These are phyloP conservation scores for Wallacemonas sp. DNA, from an alignment of 208 protist species.

Conservation along the genomic window DNA sequence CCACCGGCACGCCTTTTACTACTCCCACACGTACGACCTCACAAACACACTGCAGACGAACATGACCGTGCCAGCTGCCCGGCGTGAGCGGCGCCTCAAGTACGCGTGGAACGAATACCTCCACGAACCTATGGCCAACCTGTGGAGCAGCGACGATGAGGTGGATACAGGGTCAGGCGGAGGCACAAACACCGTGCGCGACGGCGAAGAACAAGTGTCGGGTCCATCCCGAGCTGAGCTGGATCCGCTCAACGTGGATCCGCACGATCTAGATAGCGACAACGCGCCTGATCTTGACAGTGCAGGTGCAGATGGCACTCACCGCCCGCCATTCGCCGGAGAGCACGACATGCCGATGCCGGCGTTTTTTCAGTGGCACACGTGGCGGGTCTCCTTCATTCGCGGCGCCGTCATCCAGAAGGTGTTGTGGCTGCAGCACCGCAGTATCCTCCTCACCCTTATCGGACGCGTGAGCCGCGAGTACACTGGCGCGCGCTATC, in stretches of 20 bases:
- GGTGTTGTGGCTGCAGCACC: constrained; percentile 21
- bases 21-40: constrained; percentile 95
- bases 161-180: too few species aligned
- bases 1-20: constrained; percentile 90
- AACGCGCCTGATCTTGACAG: too few species aligned
- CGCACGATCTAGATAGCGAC: too few species aligned
- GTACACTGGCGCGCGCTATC: constrained; percentile 93
- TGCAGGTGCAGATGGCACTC: not conserved
- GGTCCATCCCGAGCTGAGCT: not conserved
- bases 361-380: constrained; percentile 14
- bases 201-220: too few species aligned
- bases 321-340: not conserved
- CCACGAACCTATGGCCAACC: constrained; percentile 48
- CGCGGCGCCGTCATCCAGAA: constrained; percentile 39
- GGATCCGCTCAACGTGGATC: not conserved
- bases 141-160: not conserved
- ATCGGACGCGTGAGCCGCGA: constrained; percentile 92
- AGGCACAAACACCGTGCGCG: too few species aligned
- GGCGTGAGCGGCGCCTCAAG: constrained; percentile 32
- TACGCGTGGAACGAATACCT: constrained; percentile 91
- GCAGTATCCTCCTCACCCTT: constrained; percentile 68
- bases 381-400: constrained; percentile 30
- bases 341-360: not conserved
- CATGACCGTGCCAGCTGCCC: constrained; percentile 46
- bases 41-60: constrained; percentile 95